Base-by-base conservation (phyloP, 2,329 filamentous ascomycete species). In the Furcasterigmium sp. region DNA sequence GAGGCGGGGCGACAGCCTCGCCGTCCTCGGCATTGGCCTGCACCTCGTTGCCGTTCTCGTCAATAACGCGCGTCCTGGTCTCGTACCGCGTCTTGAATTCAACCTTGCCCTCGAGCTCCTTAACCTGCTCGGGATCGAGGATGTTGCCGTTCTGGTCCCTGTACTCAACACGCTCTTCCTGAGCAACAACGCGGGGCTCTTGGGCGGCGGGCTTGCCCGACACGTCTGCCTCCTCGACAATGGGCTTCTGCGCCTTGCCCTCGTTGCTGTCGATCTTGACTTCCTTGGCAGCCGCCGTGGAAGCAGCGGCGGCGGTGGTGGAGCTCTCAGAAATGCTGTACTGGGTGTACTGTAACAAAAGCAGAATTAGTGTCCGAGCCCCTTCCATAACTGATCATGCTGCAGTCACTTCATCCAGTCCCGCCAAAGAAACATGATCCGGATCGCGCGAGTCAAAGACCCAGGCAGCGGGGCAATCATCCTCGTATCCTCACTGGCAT, bases 71-170 rank as follows among this genome's bases (percentile, higher is more conserved):
- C 8, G 90, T 96, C 51, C 87, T 80, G n/a, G 91, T 96, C 73
- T 97, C 91, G 61, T 96, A 96, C 53, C 85, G 85, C 11, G 93
- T 97, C 69, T 94, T 84, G 69, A 98, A 96, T 56, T 89, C 88
- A 46, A 97, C 91, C 66, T 95, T 94, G 56, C 91, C 93, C 63
- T 91, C 80, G 25, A 98, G 79, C 17, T 78, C 80, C 56, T 85
- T 80, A 46, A 98, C 90, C 61, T 95, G 80, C 57, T 90, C 86
- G 43, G 85, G 81, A 57, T 91, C 73, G 25, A 98, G 78, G 25
- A 97, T 63, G 58, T 96, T 96, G 52, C 93, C 93, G 54, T 95
- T 76, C 64, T 96, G 88, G 63, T 97, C 93, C 42, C 93, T 86
- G 68, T 95, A 98, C 67, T 97, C 93, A 37, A 97, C 72, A 53